Evolutionary conservation across 2,329 filamentous ascomycete genomes (phyloP).

Genomic region (Alternaria viburni): DNA sequence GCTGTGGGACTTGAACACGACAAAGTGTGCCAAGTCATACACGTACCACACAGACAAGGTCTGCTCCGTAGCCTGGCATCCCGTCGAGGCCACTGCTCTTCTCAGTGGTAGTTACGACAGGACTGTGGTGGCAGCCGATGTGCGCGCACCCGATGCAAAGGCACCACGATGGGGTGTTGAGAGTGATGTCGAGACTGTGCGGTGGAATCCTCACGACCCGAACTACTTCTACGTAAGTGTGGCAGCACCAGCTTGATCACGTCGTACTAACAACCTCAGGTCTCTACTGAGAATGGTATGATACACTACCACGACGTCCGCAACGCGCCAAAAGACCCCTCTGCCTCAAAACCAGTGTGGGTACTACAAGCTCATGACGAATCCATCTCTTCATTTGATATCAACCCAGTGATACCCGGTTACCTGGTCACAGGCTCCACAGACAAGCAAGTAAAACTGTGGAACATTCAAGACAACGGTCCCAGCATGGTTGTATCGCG

Average conservation of each 20-base stretch:
- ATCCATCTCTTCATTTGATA: slow-evolving; percentile 87
- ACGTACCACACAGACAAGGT: slow-evolving; percentile 96
- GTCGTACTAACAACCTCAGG: slow-evolving; percentile 36
- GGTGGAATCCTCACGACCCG: slow-evolving; percentile 90
- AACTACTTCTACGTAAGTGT: slow-evolving; percentile 85
- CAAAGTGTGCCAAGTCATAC: slow-evolving; percentile 94
- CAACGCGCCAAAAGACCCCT: slow-evolving; percentile 73
- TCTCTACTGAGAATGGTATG: slow-evolving; percentile 86
- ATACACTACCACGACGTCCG: slow-evolving; percentile 92
- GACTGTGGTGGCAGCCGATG: slow-evolving; percentile 92
- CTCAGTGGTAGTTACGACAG: slow-evolving; percentile 95
- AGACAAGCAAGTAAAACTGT: slow-evolving; percentile 95
- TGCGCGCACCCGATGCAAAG: slow-evolving; percentile 87
- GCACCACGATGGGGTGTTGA: slow-evolving; percentile 90
- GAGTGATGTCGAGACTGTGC: slow-evolving; percentile 89
- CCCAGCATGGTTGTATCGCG: slow-evolving; percentile 90
- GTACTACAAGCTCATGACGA: slow-evolving; percentile 94
- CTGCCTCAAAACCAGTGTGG: slow-evolving; percentile 85
- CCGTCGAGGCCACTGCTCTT: slow-evolving; percentile 82
- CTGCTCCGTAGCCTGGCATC: slow-evolving; percentile 94
- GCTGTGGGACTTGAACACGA: slow-evolving; percentile 93
- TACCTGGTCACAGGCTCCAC: slow-evolving; percentile 93
- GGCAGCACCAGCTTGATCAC: neutral
- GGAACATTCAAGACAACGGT: slow-evolving; percentile 83
- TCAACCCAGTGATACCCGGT: slow-evolving; percentile 88